A percentile compares a stretch with the other conserved stretches of the same genome.
phyloP scores from a whole-genome alignment of 768 basidiomycete species.

The Boletus rubroflammeus region DNA sequence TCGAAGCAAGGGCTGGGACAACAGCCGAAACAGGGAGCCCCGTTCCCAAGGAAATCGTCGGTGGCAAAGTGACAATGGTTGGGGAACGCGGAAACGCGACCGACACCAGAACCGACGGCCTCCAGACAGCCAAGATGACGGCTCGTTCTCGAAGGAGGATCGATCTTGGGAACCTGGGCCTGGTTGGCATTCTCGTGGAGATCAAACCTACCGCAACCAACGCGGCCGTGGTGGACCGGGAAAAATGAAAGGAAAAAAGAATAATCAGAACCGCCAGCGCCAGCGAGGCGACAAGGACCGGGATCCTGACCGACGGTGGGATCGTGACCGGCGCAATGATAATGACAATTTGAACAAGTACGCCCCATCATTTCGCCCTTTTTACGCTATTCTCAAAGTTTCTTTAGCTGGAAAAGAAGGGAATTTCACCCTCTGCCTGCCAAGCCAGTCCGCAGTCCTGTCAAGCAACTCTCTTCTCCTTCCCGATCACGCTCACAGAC shows the following conservation, averaged over 20 bases:
- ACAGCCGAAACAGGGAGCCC: slow-evolving; percentile 37
- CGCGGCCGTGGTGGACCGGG: slow-evolving; percentile 37
- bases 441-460: slow-evolving; percentile 34
- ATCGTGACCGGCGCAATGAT: slow-evolving; percentile 47
- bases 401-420: slow-evolving; percentile 62
- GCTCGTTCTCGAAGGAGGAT: slow-evolving; percentile 37
- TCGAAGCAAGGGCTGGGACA: slow-evolving; percentile 34
- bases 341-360: slow-evolving; percentile 77
- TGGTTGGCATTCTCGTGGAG: slow-evolving; percentile 53
- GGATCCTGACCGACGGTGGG: slow-evolving; percentile 28
- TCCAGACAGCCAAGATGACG: slow-evolving; percentile 27
- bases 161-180: slow-evolving; percentile 73
- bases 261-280: slow-evolving; percentile 33
- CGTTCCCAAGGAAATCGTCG: slow-evolving; percentile 29
- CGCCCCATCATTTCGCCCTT: slow-evolving; percentile 23
- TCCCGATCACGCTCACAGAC: slow-evolving; percentile 53
- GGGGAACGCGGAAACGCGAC: slow-evolving; percentile 50
- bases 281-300: slow-evolving; percentile 29
- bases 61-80: slow-evolving; percentile 42
- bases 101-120: slow-evolving; percentile 39
- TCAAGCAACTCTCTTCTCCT: slow-evolving; percentile 42
- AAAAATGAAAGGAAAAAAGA: slow-evolving; percentile 37
- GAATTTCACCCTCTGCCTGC: slow-evolving; percentile 44
- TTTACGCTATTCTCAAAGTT: slow-evolving; percentile 7
- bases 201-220: slow-evolving; percentile 37